These are phyloP conservation scores for Tetracentron sinense DNA, from an alignment of 164 flowering plant species.

Conservation along the genomic window DNA sequence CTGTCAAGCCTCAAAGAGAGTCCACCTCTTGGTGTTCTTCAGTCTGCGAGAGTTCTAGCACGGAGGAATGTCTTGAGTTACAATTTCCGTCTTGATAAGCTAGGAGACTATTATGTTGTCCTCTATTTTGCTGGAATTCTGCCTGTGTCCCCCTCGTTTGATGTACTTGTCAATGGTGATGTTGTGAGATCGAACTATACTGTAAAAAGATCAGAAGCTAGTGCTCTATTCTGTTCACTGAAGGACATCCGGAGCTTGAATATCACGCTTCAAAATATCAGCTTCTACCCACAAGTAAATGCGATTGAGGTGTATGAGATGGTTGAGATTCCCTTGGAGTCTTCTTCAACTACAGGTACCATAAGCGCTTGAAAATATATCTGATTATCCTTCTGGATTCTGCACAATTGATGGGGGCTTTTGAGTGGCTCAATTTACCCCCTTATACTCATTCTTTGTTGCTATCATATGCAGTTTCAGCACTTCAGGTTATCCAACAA, in stretches of 20 bases:
- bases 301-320: conserved; percentile 80
- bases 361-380: conserved; percentile 5
- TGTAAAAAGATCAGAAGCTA: conserved; percentile 35
- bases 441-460: conserved; percentile 1
- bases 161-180: conserved; percentile 54
- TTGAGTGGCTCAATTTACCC: neutral
- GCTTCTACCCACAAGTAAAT: conserved; percentile 61
- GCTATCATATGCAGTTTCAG: conserved; percentile 55
- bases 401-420: neutral
- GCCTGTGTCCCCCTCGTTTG: conserved; percentile 58
- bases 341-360: conserved; percentile 78
- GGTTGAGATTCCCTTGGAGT: conserved; percentile 58
- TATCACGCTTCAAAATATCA: conserved; percentile 48
- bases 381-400: neutral
- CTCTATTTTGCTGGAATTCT: conserved; percentile 87
- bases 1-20: conserved; percentile 37
- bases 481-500: conserved; percentile 77
- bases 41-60: conserved; percentile 68
- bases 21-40: conserved; percentile 66
- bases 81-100: conserved; percentile 44
- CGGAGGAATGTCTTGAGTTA: conserved; percentile 45
- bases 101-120: conserved; percentile 58
- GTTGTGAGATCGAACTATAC: conserved; percentile 48
- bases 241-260: conserved; percentile 46
- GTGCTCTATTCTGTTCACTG: conserved; percentile 31